Base-by-base conservation (phyloP, 495 filamentous ascomycete species). In the Penicillium psychrofluorescens region DNA sequence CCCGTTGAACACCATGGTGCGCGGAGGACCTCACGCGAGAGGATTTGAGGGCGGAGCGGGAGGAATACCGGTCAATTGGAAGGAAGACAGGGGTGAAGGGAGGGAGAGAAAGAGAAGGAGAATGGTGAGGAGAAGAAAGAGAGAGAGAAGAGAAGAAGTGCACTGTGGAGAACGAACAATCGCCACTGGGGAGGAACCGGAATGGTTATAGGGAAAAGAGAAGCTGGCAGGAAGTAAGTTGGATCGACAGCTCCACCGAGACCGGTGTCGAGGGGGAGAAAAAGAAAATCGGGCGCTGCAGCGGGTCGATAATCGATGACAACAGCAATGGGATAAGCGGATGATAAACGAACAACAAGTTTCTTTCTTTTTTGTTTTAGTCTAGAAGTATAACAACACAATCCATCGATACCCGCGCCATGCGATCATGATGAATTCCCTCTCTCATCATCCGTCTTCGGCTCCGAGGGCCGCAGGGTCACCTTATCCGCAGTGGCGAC, bases 1-100 rank as follows among this genome's bases (percentile, higher is more conserved):
- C 44, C 56, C 58, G 44, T 52, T 56, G 46, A 55, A 62, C 43
- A 48, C 46, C 59, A 61, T 58, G 27, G 12, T 43, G 39, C 43
- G 40, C 12, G 39, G 44, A 29, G 33, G 43, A 50, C 16, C 35
- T 40, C 40, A n/a, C 3, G 28, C 38, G 48, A 44, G 30, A 28
- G 35, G 35, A 29, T 34, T 47, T 46, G 15, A 13, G 11, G 28
- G 11, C 31, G 11, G 15, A 9, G 14, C 10, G 27, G 30, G 41
- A 36, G n/a, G 41, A 48, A 40, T 35, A 22, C 35, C 40, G 15
- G 30, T 35, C 8, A 29, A 35, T 12, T 8, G 30, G 45, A 16
- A 27, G 11, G 33, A 43, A 13, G 38, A 40, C 15, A 43, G 14
- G 35, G n/a, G 38, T 11, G 41, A 36, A 33, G 29, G 14, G 29